These are phyloP conservation scores for Lepidium aucheri DNA, from an alignment of 345 rosid species.

Conservation along the genomic window DNA sequence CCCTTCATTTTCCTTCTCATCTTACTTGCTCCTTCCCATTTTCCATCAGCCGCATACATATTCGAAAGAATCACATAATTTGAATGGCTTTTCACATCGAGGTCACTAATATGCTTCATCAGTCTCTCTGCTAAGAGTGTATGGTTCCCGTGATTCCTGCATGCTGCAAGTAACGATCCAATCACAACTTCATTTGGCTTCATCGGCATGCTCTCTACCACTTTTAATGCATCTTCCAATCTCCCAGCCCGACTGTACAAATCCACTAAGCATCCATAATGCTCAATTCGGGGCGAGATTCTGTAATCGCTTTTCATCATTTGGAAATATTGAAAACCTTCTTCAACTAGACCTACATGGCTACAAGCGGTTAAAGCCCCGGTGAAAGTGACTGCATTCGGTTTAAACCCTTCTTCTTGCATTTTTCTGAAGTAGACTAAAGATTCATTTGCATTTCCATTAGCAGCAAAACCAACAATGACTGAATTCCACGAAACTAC, in stretches of 20 bases:
- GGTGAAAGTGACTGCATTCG: conserved; percentile 63
- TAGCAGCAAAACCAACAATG: conserved; percentile 53
- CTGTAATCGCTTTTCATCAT: conserved; percentile 41
- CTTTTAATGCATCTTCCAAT: conserved; percentile 54
- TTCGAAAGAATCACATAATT: conserved; percentile 63
- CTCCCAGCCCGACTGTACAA: conserved; percentile 76
- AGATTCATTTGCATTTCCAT: conserved; percentile 50
- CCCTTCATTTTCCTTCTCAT: conserved; percentile 64
- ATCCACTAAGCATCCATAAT: conserved; percentile 84
- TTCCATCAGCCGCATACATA: conserved; percentile 60
- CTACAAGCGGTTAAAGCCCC: conserved; percentile 72
- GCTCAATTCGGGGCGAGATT: conserved; percentile 65
- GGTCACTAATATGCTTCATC: conserved; percentile 34
- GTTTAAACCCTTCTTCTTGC: conserved; percentile 52
- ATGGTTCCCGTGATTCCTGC: conserved; percentile 48
- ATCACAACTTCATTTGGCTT: conserved; percentile 70
- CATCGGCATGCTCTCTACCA: conserved; percentile 60
- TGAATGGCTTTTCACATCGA: conserved; percentile 45
- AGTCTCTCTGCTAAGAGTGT: conserved; percentile 50
- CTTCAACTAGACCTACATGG: conserved; percentile 56
- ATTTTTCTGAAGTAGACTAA: conserved; percentile 43
- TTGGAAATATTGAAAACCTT: conserved; percentile 51
- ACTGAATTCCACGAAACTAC: no score
- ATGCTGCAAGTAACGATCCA: conserved; percentile 73
- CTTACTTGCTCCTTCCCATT: conserved; percentile 69